Base-by-base conservation (phyloP, 2,329 filamentous ascomycete species). In the Bertia moriformis region DNA sequence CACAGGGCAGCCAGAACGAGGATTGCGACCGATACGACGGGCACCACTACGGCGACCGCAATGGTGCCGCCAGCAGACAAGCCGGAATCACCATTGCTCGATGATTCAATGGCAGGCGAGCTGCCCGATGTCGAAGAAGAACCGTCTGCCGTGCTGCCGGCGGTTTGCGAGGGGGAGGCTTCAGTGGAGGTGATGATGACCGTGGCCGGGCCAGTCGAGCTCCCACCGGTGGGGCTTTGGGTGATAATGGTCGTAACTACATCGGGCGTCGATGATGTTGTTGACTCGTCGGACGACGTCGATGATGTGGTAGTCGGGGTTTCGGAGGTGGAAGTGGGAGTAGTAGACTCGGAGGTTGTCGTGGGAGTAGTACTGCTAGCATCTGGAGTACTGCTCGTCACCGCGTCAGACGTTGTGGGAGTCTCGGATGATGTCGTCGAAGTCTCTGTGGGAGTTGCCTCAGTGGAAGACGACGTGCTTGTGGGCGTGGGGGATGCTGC, bases 1-100 rank as follows among this genome's bases (percentile, higher is more conserved):
- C 15, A 35, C 10, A 35, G 7, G 32, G 32, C 32, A 17, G 32
- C 32, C 32, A 17, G 10, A 18, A 35, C 15, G 15, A 35, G 10
- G 12, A 35, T 7, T 10, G 32, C 32, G 7, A 35, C 32, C 12
- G 32, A 35, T 7, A 35, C 32, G 10, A 35, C 32, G 7, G 32
- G 32, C 17, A 35, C 32, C 7, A 35, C 32, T 17, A 35, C 32
- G 12, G 32, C 32, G 7, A 35, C 32, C 10, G 32, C 32, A 18
- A 35, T 35, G 10, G 32, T 35, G 15, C 32, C 32, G 15, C 12
- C 55, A 4, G 59, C 49, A 10, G 60, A 59, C 5, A 35, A 15
- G 7, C 32, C 32, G 24, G 24, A 29, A 29, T n/a, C 24, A 10
- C 24, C 24, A 10, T 10, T 10, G 24, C 24, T 29, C 10, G 24